A percentile compares a stretch with the other conserved stretches of the same genome.
These are phyloP conservation scores for Tricholoma matsutake DNA, from an alignment of 768 basidiomycete genomes.

Conservation along the genomic window DNA sequence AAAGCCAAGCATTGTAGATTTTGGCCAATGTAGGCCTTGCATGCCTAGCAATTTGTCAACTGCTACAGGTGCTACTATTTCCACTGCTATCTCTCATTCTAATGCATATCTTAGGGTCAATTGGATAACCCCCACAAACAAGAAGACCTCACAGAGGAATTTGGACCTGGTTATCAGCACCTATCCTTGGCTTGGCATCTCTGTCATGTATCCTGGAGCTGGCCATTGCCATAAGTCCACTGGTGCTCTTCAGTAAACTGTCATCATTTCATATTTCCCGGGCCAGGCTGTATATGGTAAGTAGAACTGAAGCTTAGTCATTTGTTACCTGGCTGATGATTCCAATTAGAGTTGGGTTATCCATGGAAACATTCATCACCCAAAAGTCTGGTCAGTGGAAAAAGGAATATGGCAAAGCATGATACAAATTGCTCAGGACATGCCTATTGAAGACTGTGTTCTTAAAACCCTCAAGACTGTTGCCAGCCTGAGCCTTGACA, in stretches of 20 bases:
- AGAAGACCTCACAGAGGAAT: neutral
- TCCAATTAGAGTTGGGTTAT: neutral
- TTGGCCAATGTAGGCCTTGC: neutral
- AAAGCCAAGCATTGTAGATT: neutral
- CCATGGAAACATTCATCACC: neutral
- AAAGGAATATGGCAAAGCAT: neutral
- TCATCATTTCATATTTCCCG: neutral
- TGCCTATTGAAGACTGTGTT: neutral
- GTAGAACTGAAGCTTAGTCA: neutral
- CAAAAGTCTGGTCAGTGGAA: neutral
- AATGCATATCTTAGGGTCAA: neutral
- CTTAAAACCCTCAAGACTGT: neutral
- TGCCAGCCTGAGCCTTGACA: neutral
- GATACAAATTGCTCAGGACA: neutral
- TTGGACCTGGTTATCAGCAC: neutral
- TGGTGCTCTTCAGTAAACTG: neutral
- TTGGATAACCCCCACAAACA: neutral
- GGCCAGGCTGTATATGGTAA: neutral
- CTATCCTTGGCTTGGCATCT: neutral
- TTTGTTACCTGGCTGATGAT: neutral
- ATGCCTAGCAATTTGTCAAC: neutral
- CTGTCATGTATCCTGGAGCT: neutral
- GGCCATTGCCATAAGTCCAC: neutral
- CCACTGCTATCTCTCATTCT: neutral
- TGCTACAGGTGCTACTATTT: neutral